Conservation (phyloP, 106 monocot genomes). For the Apostasia shenzhenica region DNA sequence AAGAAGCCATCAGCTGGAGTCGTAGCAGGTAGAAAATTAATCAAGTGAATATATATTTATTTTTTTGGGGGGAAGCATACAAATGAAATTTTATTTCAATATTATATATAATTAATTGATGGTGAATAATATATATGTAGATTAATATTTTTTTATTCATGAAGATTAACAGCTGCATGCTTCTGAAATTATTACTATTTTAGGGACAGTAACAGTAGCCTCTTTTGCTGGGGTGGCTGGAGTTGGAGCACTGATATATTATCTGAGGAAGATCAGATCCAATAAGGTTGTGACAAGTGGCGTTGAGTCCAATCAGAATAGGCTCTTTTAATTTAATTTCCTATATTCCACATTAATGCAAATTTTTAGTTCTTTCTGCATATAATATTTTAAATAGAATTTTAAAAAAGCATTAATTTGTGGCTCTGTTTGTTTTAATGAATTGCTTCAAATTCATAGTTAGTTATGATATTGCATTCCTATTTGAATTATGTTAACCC, state of each 20-base stretch:
- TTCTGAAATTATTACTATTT: background rate
- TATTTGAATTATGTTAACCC: too few species aligned
- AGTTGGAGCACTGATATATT: constrained; percentile 50
- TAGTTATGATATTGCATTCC: too few species aligned
- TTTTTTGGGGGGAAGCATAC: background rate
- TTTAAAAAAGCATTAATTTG: too few species aligned
- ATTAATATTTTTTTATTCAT: background rate
- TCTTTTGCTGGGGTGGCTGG: constrained; percentile 42
- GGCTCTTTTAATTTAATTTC: constrained; percentile 39
- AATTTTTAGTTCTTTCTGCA: too few species aligned
- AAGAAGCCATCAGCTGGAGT: constrained; percentile 28
- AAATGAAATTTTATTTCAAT: background rate
- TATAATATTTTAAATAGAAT: too few species aligned
- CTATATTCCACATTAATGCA: background rate
- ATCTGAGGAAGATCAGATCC: constrained; percentile 36
- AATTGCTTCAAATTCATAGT: too few species aligned
- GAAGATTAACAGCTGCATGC: background rate
- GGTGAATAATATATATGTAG: background rate
- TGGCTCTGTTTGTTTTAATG: too few species aligned
- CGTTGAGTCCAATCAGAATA: constrained; percentile 65
- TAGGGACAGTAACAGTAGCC: constrained; percentile 38
- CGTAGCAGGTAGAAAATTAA: constrained; percentile 37
- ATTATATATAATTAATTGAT: background rate
- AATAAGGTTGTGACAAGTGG: constrained; percentile 74
- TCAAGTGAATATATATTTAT: background rate